These are phyloP conservation scores for Gypsophila paniculata DNA, from an alignment of 179 eudicot species.

Conservation along the genomic window DNA sequence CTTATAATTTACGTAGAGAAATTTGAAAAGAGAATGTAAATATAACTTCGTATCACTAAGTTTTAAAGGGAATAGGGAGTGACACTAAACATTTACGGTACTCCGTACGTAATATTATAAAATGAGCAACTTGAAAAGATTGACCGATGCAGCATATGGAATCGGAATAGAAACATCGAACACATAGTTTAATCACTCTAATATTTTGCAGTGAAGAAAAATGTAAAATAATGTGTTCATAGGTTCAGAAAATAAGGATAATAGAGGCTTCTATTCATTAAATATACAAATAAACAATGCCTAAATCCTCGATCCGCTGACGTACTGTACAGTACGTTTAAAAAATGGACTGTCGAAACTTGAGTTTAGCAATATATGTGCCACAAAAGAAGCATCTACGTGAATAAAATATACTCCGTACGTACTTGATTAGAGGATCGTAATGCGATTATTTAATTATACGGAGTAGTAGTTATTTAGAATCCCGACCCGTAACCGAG, in stretches of 20 bases:
- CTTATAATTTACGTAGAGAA: no score
- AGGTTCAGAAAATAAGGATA: slow-evolving; percentile 65
- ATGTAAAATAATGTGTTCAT: slow-evolving; percentile 55
- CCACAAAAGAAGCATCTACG: slow-evolving; percentile 51
- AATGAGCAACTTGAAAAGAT: slow-evolving; percentile 4
- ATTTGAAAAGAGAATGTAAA: no score
- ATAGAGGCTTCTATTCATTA: slow-evolving; percentile 71
- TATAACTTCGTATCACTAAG: no score
- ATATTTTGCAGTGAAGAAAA: slow-evolving; percentile 15
- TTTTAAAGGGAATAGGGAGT: no score
- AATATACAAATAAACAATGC: slow-evolving; percentile 15
- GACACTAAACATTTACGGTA: no score
- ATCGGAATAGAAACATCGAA: slow-evolving; percentile 97
- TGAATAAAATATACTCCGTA: slow-evolving; percentile 18
- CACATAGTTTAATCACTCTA: slow-evolving; percentile 47
- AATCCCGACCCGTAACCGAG: slow-evolving; percentile 7
- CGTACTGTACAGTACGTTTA: slow-evolving; percentile 17
- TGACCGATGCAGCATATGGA: slow-evolving; percentile 53
- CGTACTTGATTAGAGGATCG: no score
- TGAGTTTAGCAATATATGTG: slow-evolving; percentile 39
- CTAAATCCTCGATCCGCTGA: slow-evolving; percentile 39
- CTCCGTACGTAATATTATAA: no score
- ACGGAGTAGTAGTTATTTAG: not conserved
- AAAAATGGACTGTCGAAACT: slow-evolving; percentile 41
- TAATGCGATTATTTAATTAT: not conserved